Evolutionary conservation across 2,329 filamentous ascomycete genomes (phyloP), one percentile per base, ranked within the genome.

Genomic region (Aspergillus pseudotamarii): DNA sequence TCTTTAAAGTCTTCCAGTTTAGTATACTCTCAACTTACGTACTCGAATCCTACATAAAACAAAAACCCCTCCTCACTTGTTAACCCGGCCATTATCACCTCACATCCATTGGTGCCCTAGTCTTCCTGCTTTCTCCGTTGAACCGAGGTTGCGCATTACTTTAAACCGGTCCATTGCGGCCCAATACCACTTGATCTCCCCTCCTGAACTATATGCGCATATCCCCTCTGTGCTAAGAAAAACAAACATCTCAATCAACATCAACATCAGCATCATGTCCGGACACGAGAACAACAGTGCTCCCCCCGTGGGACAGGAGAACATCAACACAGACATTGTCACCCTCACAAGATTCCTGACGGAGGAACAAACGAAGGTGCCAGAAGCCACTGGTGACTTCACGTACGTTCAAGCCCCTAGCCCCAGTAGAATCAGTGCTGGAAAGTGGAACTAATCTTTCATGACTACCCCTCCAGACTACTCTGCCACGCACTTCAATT

Each of bases 401-500:
- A 99, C 95, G 93, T 97, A 86, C 66, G 91, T 81, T 26, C 30
- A 34, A 43, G 28, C 28, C 48, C 14, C 43, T 26, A 45, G 23
- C 36, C 34, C 34, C 34, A 6, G 34, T 36, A 36, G 34, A 16
- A 16, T 36, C 23, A 41, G 8, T 8, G 9, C 36, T 14, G 28
- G 30, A 50, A 14, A 41, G 32, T n/a, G 8, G 2, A 50, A 23
- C 16, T n/a, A 30, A 51, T 41, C 38, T 6, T 36, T 16, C 14
- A 16, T 55, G 36, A 59, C 34, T 10, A 23, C 28, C 14, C 23
- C 32, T 11, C 2, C 73, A 97, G 94, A 73, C 87, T 99, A 59
- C 88, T 99, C 64, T 97, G 93, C 86, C 95, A 99, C 79, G 94
- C 95, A 64, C 91, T 99, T 64, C 95, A 98, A 81, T 99, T 98